These are phyloP conservation scores for Tylopilus felleus DNA, from an alignment of 768 basidiomycete species.

Conservation along the genomic window DNA sequence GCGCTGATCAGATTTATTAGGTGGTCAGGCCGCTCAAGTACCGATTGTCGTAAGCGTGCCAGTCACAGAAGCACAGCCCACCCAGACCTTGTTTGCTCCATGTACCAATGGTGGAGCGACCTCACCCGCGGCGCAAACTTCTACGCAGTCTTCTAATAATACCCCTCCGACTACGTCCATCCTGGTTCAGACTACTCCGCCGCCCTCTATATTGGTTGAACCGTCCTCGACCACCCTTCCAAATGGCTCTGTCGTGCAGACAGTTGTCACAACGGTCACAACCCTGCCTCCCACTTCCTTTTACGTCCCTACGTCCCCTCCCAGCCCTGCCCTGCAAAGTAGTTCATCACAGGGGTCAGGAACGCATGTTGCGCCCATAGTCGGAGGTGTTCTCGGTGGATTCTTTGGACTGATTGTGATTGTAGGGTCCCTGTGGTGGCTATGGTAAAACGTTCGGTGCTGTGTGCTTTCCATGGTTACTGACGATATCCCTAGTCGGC, in stretches of 20 bases:
- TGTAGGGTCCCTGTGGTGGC: conserved; percentile 45
- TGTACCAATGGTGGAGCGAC: conserved; percentile 28
- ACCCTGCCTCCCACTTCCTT: conserved; percentile 34
- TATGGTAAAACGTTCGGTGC: conserved; percentile 40
- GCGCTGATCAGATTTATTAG: conserved; percentile 21
- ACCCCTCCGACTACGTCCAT: conserved; percentile 21
- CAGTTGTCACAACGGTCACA: conserved; percentile 36
- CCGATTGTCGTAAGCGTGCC: conserved; percentile 39
- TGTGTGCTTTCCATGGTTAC: conserved; percentile 5
- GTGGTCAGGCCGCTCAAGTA: conserved; percentile 35
- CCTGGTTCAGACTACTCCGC: conserved; percentile 29
- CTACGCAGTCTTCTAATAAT: neutral
- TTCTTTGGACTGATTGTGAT: conserved; percentile 48
- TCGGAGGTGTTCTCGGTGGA: conserved; percentile 55
- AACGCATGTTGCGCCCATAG: conserved; percentile 42
- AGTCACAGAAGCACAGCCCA: conserved; percentile 28
- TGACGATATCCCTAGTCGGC: conserved; percentile 35
- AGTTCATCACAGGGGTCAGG: conserved; percentile 15
- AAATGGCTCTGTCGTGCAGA: conserved; percentile 39
- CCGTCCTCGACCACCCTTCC: conserved; percentile 36
- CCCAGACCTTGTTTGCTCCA: conserved; percentile 42
- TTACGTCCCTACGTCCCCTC: conserved; percentile 18
- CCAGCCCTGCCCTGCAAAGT: conserved; percentile 16
- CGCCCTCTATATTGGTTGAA: conserved; percentile 32
- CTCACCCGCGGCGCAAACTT: conserved; percentile 2